Evolutionary conservation across 2,329 filamentous ascomycete species (phyloP), one percentile per base, ranked within the genome.

Genomic region (Camillea tinctor): DNA sequence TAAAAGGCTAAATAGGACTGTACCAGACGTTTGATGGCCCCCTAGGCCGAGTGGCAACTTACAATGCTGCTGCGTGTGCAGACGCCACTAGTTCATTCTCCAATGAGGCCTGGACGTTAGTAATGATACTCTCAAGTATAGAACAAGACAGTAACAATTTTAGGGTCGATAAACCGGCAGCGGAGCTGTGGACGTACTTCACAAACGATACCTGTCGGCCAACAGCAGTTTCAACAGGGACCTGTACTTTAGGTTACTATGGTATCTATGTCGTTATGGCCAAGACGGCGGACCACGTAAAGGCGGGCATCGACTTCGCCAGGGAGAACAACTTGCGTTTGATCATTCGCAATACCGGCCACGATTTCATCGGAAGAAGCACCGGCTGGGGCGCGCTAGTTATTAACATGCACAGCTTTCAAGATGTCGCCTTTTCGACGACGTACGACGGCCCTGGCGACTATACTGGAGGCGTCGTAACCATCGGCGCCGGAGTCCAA

Each of bases 341-440:
- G 0, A 74, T 85, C 26, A 78, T 87, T 61, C 79, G 81, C 60
- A 85, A 85, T 64, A 86, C 83, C 0, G 84, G 83, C 1, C 84
- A 87, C 67, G 83, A 85, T 64, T 81, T 79, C 62, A 75, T 81
- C 30, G 88, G 87, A 49, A 83, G 84, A 50, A 86, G 83, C 0
- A 86, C 85, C 0, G 88, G 87, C n/a, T 81, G 80, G 21, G 86
- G 86, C 1, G 77, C 82, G 0, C 70, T 87, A 3, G 77, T 79
- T 3, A 74, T 88, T 55, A 87, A 85, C 79, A 86, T 80, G 8
- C 84, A 86, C 60, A 71, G 78, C 61, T 77, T 87, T 57, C 81
- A 84, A 67, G 73, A 77, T 23, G 77, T 80, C 61, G 63, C 75
- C 62, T 84, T 78, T 60, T 68, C 69, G 2, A 71, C 76, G 36